Evolutionary conservation across 371 early-diverging fungal genomes (phyloP).

Genomic region (Saksenaea vasiformis): DNA sequence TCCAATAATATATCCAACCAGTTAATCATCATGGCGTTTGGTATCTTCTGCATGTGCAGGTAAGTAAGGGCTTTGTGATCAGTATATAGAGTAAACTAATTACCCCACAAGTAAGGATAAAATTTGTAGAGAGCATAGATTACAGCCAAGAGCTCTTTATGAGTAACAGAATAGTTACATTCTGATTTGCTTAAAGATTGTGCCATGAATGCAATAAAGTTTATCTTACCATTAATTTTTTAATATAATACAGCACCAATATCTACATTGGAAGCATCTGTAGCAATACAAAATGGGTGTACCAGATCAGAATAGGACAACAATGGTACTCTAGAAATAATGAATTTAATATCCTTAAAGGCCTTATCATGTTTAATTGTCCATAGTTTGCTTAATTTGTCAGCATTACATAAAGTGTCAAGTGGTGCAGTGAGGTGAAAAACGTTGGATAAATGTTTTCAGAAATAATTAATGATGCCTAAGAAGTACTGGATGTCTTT

Average conservation of each 20-base stretch:
- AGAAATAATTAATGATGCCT: slow-evolving; percentile 36
- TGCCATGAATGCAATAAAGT: slow-evolving; percentile 24
- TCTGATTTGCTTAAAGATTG: slow-evolving; percentile 12
- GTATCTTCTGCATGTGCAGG: slow-evolving; percentile 18
- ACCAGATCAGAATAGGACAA: slow-evolving; percentile 25
- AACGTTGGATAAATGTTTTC: slow-evolving; percentile 20
- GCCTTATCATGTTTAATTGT: background rate
- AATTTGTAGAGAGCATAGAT: slow-evolving; percentile 27
- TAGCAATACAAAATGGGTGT: slow-evolving; percentile 31
- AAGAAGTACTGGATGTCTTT: slow-evolving; percentile 24
- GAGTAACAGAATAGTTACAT: slow-evolving; percentile 14
- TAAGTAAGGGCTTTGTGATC: slow-evolving; percentile 12
- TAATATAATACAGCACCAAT: slow-evolving; percentile 38
- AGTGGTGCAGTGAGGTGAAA: slow-evolving; percentile 21
- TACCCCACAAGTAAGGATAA: slow-evolving; percentile 31
- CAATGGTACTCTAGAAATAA: background rate
- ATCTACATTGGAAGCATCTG: slow-evolving; percentile 43
- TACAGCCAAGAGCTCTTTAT: slow-evolving; percentile 15
- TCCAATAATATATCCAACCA: slow-evolving; percentile 29
- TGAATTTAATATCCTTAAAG: slow-evolving; percentile 14
- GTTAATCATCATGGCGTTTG: slow-evolving; percentile 19
- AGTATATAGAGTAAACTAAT: slow-evolving; percentile 9
- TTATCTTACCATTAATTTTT: slow-evolving; percentile 3
- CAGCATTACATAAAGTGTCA: slow-evolving; percentile 17
- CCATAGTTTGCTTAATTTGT: slow-evolving; percentile 5